Conservation (phyloP, 2,329 filamentous ascomycete genomes). For the Parafenestella ontariensis region DNA sequence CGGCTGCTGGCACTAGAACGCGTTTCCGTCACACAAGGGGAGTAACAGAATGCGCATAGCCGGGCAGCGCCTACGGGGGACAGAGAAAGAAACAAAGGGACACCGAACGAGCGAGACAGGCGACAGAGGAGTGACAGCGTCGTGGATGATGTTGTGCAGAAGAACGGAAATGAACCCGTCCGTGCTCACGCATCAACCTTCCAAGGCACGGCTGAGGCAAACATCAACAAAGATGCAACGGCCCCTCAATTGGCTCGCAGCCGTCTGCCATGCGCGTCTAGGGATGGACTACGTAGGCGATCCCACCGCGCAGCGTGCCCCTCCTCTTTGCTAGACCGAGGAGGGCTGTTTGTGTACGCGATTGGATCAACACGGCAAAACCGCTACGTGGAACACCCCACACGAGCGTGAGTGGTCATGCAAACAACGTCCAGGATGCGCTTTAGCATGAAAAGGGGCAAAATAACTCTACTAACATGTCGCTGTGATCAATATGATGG, state of each 20-base stretch:
- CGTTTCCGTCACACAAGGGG: constrained; percentile 36
- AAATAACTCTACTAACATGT: not conserved
- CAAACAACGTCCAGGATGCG: not conserved
- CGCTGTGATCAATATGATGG: not conserved
- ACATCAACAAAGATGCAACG: constrained; percentile 23
- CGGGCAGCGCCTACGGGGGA: constrained; percentile 40
- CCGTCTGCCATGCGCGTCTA: constrained; percentile 13
- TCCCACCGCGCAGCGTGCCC: constrained; percentile 22
- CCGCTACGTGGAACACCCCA: constrained; percentile 5
- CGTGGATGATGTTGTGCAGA: constrained; percentile 39
- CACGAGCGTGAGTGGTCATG: not conserved
- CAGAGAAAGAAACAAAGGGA: constrained; percentile 36
- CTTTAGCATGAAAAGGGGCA: not conserved
- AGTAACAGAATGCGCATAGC: constrained; percentile 36
- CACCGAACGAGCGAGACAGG: constrained; percentile 31
- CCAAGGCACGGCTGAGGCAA: constrained; percentile 12
- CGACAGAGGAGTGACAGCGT: constrained; percentile 29
- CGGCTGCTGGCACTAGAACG: constrained; percentile 34
- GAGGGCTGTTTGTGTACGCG: constrained; percentile 22
- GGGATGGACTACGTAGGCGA: constrained; percentile 21
- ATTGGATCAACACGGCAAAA: constrained; percentile 17
- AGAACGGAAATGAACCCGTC: constrained; percentile 16
- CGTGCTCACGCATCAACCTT: constrained; percentile 16
- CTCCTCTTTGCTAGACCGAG: constrained; percentile 17
- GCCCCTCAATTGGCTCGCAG: constrained; percentile 24